Evolutionary conservation across 148 eudicot genomes (phyloP).

Genomic region (Chenopodium formosanum): DNA sequence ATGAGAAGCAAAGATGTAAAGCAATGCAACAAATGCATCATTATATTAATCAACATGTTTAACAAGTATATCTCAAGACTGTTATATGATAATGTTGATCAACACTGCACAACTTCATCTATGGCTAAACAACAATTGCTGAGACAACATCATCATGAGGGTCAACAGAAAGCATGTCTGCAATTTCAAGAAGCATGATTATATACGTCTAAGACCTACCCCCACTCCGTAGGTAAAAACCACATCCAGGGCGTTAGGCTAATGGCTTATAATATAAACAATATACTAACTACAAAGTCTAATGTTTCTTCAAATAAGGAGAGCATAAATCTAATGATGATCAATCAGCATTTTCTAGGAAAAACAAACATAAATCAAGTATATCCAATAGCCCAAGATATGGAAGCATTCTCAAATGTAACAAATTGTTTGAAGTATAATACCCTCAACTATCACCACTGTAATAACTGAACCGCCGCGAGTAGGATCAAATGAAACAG

Average conservation of each 20-base stretch:
- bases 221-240: background rate
- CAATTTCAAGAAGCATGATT: too few relatives aligned
- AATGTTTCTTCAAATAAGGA: background rate
- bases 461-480: slow-evolving; percentile 97
- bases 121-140: too few relatives aligned
- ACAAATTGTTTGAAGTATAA: background rate
- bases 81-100: too few relatives aligned
- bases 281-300: background rate
- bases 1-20: slow-evolving; percentile 6
- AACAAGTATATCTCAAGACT: background rate
- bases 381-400: background rate
- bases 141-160: too few relatives aligned
- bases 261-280: background rate
- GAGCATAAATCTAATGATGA: background rate
- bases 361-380: background rate
- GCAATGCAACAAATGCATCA: background rate
- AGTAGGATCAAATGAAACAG: slow-evolving; percentile 98
- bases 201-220: background rate
- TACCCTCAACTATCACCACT: slow-evolving; percentile 98
- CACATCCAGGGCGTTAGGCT: background rate
- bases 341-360: background rate
- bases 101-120: too few relatives aligned
- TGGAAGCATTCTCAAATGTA: background rate
- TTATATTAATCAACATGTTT: background rate
- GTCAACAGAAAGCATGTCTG: too few relatives aligned